Evolutionary conservation across 768 basidiomycete species (phyloP).

Genomic region (Trametes villosa): DNA sequence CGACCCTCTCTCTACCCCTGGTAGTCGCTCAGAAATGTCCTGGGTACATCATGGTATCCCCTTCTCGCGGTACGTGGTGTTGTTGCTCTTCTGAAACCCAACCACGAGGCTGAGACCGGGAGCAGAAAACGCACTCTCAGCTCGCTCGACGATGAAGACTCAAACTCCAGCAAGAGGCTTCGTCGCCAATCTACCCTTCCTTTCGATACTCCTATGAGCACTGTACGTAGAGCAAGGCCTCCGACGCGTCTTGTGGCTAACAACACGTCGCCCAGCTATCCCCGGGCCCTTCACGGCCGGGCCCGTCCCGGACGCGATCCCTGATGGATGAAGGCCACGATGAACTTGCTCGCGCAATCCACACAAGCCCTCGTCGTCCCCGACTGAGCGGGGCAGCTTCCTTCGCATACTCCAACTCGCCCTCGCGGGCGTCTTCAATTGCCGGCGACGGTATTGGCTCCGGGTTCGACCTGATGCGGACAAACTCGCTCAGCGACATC

Average conservation of each 20-base stretch:
- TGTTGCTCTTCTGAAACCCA: not conserved
- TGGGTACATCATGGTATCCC: not conserved
- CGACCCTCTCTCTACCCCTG: not conserved
- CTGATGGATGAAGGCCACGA: constrained; percentile 11
- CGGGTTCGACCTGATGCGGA: constrained; percentile 14
- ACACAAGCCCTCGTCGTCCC: constrained; percentile 7
- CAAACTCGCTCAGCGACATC: constrained; percentile 7
- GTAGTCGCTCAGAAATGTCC: not conserved
- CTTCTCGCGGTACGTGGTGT: constrained; percentile 3
- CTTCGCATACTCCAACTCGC: constrained; percentile 10
- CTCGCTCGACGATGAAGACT: constrained; percentile 9
- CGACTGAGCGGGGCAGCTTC: constrained; percentile 11
- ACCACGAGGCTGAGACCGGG: constrained; percentile 7
- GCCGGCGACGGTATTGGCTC: constrained; percentile 7
- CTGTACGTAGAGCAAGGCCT: not conserved
- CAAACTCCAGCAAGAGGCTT: constrained; percentile 5
- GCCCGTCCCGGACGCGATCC: constrained; percentile 7
- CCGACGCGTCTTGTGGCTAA: not conserved
- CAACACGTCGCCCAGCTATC: constrained; percentile 12
- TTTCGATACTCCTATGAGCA: constrained; percentile 11
- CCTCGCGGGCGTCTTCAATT: constrained; percentile 19
- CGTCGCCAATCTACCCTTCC: constrained; percentile 13
- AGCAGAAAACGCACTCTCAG: constrained; percentile 15
- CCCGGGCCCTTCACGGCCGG: constrained; percentile 4
- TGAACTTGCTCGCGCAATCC: constrained; percentile 1